A percentile compares a stretch with the other conserved stretches of the same genome.
Evolutionary conservation across 176 grass and related monocot genomes (phyloP).

Genomic region (Rhynchospora pubera): DNA sequence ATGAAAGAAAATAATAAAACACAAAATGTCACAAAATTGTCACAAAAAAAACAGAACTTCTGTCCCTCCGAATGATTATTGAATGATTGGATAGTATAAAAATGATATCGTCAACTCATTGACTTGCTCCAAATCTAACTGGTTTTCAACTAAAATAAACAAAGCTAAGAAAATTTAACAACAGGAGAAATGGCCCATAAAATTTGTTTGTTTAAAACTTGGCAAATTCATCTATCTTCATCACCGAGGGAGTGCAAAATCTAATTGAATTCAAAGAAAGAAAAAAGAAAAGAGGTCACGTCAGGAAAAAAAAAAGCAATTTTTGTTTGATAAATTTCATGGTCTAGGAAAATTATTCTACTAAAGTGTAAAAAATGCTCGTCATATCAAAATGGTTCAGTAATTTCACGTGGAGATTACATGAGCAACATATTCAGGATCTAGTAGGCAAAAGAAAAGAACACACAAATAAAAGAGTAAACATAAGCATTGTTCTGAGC

Average conservation of each 20-base stretch:
- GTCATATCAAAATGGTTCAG: background rate
- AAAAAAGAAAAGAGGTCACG: background rate
- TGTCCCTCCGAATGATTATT: background rate
- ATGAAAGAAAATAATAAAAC: background rate
- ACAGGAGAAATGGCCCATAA: background rate
- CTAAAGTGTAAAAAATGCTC: background rate
- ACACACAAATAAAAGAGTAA: background rate
- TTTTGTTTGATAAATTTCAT: slow-evolving; percentile 3
- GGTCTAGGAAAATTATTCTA: background rate
- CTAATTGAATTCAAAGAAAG: slow-evolving; percentile 11
- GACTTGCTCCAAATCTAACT: background rate
- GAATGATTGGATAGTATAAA: background rate
- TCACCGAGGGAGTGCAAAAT: slow-evolving; percentile 26
- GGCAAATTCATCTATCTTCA: slow-evolving; percentile 3
- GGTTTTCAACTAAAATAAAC: background rate
- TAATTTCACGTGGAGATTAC: background rate
- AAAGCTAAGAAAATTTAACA: background rate
- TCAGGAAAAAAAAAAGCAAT: background rate
- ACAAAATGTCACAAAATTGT: background rate
- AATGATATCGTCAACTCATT: background rate
- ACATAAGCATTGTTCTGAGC: slow-evolving; percentile 5
- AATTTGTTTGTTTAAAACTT: slow-evolving; percentile 2
- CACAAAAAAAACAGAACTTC: background rate
- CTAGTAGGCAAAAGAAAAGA: background rate
- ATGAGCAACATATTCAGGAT: background rate